Base-by-base conservation (phyloP, 2,329 filamentous ascomycete species). In the Exophiala lecanii-corni region DNA sequence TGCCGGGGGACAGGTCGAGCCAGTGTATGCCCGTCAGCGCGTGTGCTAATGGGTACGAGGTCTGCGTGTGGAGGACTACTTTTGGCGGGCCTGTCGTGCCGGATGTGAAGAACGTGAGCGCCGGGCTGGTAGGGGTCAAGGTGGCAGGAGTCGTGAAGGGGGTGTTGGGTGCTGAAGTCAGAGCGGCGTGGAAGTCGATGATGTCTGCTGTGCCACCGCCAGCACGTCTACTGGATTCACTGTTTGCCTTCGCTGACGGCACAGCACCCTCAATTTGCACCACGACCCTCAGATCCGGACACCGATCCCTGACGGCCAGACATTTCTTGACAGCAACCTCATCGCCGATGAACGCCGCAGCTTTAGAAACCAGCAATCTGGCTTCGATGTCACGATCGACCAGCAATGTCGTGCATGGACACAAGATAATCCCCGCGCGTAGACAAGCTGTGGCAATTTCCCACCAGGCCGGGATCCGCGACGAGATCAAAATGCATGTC, bases 1-100 rank as follows among this genome's bases (percentile, higher is more conserved):
- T 57, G 2, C 62, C 61, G 1, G 63, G 64, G 16, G 55, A 37
- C 10, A 68, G 50, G 6, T 62, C 55, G 13, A 64, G 57, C 57
- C 65, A 68, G 43, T 65, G 54, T 21, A 61, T 66, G 2, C 62
- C 64, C 3, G 64, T 68, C n/a, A 63, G 56, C 2, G 59, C 60
- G 40, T 64, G 62, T 9, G 60, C 60, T n/a, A 67, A 50, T 1
- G 65, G 65, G 45, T 66, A 67, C 2, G 63, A 66, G 5, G 64
- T 60, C 25, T 68, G 65, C 35, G 63, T 64, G 47, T 68, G 65
- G 17, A 60, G 56, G 5, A 67, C 65, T 61, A 68, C 66, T 48
- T 68, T 68, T 3, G 65, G 65, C 4, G 61, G 59, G 0, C 64
- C 64, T 1, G 65, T 66, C 3, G 65, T 68, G 3, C 65, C 65